These are phyloP conservation scores for Leishmania braziliensis DNA, from an alignment of 208 protist species.

Conservation along the genomic window DNA sequence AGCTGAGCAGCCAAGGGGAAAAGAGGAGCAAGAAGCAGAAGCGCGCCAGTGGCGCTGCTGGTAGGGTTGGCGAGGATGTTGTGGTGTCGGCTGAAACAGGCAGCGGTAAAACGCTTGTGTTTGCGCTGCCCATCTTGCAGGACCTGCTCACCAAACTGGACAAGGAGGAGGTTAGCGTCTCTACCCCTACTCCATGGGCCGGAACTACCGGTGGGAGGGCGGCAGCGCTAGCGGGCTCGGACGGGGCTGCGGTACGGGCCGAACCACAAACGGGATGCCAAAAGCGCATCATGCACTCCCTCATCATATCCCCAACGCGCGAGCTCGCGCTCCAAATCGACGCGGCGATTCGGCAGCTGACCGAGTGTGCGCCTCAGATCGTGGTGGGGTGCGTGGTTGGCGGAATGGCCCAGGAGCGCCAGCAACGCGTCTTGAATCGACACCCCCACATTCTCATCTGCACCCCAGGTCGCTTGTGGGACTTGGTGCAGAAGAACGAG, in stretches of 20 bases:
- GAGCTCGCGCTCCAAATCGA: constrained; percentile 98
- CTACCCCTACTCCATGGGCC: neutral
- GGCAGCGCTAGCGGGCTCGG: neutral
- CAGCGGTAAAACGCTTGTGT: constrained; percentile 97
- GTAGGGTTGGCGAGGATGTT: constrained; percentile 54
- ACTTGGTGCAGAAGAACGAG: constrained; percentile 88
- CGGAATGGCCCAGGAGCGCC: constrained; percentile 89
- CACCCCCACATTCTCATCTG: constrained; percentile 93
- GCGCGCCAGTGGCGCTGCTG: neutral
- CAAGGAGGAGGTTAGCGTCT: constrained; percentile 12
- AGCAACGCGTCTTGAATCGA: constrained; percentile 91
- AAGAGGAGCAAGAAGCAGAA: constrained; percentile 31
- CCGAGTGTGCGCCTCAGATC: constrained; percentile 54
- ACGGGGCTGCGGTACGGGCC: neutral
- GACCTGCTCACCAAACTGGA: constrained; percentile 46
- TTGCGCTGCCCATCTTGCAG: constrained; percentile 96
- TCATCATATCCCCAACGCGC: constrained; percentile 98
- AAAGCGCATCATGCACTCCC: constrained; percentile 75
- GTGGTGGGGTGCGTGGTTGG: constrained; percentile 85
- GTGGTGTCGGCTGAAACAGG: constrained; percentile 94
- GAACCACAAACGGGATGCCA: constrained; percentile 7
- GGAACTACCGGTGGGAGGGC: neutral
- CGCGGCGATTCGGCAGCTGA: constrained; percentile 67
- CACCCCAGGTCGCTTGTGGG: constrained; percentile 89
- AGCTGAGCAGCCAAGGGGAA: neutral